Base-by-base conservation (phyloP, 2,329 filamentous ascomycete genomes). In the Trichoderma oligosporum region DNA sequence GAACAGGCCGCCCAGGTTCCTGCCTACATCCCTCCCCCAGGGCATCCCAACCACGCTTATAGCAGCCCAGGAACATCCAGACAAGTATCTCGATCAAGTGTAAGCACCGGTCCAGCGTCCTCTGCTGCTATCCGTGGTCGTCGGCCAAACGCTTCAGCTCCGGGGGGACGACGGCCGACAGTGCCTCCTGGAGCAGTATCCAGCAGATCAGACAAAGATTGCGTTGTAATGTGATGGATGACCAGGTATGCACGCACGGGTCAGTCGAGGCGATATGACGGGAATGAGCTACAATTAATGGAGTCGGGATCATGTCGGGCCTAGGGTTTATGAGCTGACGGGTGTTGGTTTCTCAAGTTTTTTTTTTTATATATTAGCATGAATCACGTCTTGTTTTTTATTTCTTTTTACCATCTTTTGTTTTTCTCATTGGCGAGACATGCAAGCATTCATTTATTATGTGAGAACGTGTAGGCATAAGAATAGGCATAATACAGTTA, bases 1-100 rank as follows among this genome's bases (percentile, higher is more conserved):
- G 81, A 83, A 67, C 79, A 83, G 66, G 80, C 81, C 4, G 75
- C 80, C 16, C 76, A 78, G 56, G 73, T 78, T 51, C 70, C 73
- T 7, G 75, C 78, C 3, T 84, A 82, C 60, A 70, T 76, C 8
- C 82, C 81, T 20, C 79, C 80, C 0, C 65, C 72, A 3, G 80
- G 79, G 16, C 77, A 82, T 49, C 79, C 78, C 0, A 78, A 68
- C 38, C 78, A 82, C 61, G 72, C 76, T 7, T 66, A 67, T 4
- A 80, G 76, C 61, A 73, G 66, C 36, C 46, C 58, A 29, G 44
- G 25, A 11, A 51, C 58, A 9, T 52, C 59, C 11, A 33, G 56
- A 24, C 54, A 44, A 24, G 45, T 20, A 2, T 45, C 48, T 2
- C 47, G 56, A 46, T 31, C 56, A 6, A 58, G 39, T 12, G 42